phyloP scores from a whole-genome alignment of 345 rosid genomes.

The Populus davidiana region DNA sequence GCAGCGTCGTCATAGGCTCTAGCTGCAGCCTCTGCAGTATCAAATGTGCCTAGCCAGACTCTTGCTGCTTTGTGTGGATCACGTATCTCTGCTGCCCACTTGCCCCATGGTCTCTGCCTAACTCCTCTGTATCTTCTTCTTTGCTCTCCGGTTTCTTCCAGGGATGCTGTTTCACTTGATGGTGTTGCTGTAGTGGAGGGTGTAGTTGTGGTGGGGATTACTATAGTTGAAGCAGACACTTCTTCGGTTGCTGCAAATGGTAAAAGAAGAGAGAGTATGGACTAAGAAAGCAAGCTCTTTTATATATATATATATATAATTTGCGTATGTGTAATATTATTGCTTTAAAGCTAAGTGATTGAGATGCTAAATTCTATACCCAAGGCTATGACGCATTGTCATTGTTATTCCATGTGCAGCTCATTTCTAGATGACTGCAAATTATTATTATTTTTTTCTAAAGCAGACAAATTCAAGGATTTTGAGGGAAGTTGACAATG shows the following conservation, averaged over 20 bases:
- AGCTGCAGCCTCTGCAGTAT: conserved; percentile 82
- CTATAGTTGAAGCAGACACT: conserved; percentile 7
- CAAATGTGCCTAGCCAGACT: conserved; percentile 89
- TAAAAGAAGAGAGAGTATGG: not conserved
- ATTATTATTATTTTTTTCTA: not conserved
- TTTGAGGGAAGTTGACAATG: not conserved
- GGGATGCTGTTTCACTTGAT: conserved; percentile 15
- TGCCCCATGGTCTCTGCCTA: conserved; percentile 87
- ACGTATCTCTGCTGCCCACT: conserved; percentile 92
- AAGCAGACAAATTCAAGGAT: not conserved
- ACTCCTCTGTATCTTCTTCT: conserved; percentile 76
- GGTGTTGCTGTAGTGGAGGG: conserved; percentile 7
- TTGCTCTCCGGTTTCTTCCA: conserved; percentile 43
- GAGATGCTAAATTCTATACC: not conserved
- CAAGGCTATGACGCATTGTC: not conserved
- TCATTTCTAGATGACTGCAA: conserved; percentile 4
- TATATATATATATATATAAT: not conserved
- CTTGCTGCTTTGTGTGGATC: conserved; percentile 81
- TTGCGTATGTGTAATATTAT: not conserved
- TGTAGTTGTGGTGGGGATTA: conserved; percentile 1
- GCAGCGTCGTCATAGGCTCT: conserved; percentile 91
- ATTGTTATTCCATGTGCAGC: conserved; percentile 6
- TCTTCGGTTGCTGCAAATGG: conserved; percentile 32
- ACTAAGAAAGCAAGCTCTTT: not conserved
- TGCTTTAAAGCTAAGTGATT: conserved; percentile 16